Evolutionary conservation across 345 rosid species (phyloP).

Genomic region (Tarenaya hassleriana): DNA sequence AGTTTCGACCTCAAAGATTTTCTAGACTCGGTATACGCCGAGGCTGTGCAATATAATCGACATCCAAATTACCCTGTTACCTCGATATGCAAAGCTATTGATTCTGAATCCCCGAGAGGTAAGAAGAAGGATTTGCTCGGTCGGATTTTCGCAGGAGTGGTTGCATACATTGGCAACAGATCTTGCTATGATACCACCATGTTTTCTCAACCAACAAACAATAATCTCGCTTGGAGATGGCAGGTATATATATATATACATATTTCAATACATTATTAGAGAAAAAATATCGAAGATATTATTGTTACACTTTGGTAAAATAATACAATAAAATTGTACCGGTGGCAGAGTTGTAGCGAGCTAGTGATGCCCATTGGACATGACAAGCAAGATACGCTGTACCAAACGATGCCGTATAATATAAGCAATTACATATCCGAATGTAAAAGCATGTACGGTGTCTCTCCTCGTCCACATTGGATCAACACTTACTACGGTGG

Average conservation of each 20-base stretch:
- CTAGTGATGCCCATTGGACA: conserved; percentile 57
- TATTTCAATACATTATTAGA: neutral
- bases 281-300: neutral
- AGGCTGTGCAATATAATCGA: conserved; percentile 41
- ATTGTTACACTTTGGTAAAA: too few species aligned
- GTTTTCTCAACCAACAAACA: conserved; percentile 13
- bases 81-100: conserved; percentile 34
- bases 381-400: conserved; percentile 44
- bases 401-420: conserved; percentile 42
- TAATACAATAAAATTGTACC: neutral
- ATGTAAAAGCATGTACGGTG: conserved; percentile 45
- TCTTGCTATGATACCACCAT: conserved; percentile 23
- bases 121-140: conserved; percentile 24
- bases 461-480: conserved; percentile 70
- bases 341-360: conserved; percentile 52
- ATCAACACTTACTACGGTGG: conserved; percentile 50
- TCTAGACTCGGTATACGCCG: conserved; percentile 14
- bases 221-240: conserved; percentile 37
- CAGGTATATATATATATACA: conserved; percentile 25
- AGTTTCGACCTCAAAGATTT: conserved; percentile 22
- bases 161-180: conserved; percentile 15
- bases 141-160: conserved; percentile 32
- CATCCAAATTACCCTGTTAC: conserved; percentile 28
- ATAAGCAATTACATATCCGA: conserved; percentile 27
- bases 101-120: conserved; percentile 19